These are phyloP conservation scores for Symbiodinium natans DNA, from an alignment of 73 alveolate genomes.

Conservation along the genomic window DNA sequence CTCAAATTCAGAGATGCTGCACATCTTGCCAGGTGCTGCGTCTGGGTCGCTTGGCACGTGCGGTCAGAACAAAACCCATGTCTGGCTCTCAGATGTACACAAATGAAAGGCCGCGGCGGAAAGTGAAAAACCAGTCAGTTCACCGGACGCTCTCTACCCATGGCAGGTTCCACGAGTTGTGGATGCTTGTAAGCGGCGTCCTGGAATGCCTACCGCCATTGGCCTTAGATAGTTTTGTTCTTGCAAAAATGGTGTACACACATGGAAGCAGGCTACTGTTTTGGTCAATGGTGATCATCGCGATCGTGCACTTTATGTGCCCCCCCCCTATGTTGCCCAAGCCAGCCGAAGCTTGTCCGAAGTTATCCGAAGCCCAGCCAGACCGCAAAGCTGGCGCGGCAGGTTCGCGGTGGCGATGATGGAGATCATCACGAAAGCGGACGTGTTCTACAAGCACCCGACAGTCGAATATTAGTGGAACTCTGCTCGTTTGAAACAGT, in stretches of 20 bases:
- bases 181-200: slow-evolving; percentile 87
- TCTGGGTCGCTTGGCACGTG: slow-evolving; percentile 87
- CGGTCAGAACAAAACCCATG: slow-evolving; percentile 74
- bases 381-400: too few relatives aligned
- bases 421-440: slow-evolving; percentile 81
- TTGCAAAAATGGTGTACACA: too few relatives aligned
- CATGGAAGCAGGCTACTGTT: background rate
- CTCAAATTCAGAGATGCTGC: too few relatives aligned
- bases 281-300: slow-evolving; percentile 91
- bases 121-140: background rate
- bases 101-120: background rate
- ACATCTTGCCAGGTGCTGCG: slow-evolving; percentile 54
- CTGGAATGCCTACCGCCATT: background rate
- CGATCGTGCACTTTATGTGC: slow-evolving; percentile 81
- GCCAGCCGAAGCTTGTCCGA: too few relatives aligned
- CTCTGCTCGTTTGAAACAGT: slow-evolving; percentile 13
- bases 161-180: slow-evolving; percentile 31
- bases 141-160: background rate
- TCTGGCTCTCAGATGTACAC: background rate
- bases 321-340: too few relatives aligned
- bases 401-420: slow-evolving; percentile 72
- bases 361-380: too few relatives aligned
- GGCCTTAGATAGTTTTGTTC: too few relatives aligned
- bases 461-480: background rate
- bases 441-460: background rate